Evolutionary conservation across 371 early-diverging fungal genomes (phyloP).

Genomic region (Mycotypha africana): DNA sequence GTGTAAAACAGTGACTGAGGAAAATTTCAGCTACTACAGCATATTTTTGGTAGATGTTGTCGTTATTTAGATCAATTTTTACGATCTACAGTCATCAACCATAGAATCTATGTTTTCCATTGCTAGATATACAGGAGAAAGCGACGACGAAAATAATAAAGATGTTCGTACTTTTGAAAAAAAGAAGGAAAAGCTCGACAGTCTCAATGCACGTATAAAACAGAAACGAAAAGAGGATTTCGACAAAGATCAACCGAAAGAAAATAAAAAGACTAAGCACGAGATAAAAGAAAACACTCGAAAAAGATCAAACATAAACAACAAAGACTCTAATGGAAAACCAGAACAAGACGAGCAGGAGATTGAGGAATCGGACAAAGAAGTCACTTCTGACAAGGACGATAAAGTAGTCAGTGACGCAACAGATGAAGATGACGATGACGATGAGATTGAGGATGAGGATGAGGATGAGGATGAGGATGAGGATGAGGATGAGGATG

Average conservation of each 20-base stretch:
- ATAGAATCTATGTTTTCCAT: constrained; percentile 41
- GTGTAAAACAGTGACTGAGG: too few species aligned
- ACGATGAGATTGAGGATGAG: not conserved
- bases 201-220: constrained; percentile 16
- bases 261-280: not conserved
- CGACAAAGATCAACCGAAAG: not conserved
- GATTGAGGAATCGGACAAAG: not conserved
- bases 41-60: too few species aligned
- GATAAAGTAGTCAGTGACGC: not conserved
- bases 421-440: not conserved
- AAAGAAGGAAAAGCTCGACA: constrained; percentile 20
- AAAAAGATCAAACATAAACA: not conserved
- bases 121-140: constrained; percentile 23
- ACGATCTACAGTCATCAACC: too few species aligned
- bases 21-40: too few species aligned
- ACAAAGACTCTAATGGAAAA: not conserved
- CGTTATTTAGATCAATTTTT: too few species aligned
- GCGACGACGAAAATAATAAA: constrained; percentile 19
- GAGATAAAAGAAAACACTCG: not conserved
- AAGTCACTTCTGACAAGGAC: too few species aligned
- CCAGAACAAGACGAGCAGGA: not conserved
- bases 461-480: not conserved
- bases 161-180: constrained; percentile 22
- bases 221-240: constrained; percentile 16
- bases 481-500: not conserved